A percentile compares a stretch with the other conserved stretches of the same genome.
Conservation (phyloP, 208 protist species). For the Wallacemonas collosoma region DNA sequence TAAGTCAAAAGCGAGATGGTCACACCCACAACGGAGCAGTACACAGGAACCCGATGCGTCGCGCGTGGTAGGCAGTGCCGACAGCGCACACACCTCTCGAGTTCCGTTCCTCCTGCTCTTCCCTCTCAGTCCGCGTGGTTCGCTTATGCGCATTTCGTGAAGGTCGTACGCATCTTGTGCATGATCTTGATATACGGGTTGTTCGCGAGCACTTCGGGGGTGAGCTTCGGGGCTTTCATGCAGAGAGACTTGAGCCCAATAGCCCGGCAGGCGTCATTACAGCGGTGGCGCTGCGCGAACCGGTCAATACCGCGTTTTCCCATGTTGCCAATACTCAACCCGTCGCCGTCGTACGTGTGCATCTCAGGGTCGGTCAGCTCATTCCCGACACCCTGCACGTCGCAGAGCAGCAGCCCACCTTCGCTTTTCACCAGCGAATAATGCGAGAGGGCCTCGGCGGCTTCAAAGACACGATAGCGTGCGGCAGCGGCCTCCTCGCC, state of each 20-base stretch:
- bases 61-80: too few relatives aligned
- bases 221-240: conserved; percentile 11
- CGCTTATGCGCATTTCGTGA: conserved; percentile 9
- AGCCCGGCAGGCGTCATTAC: conserved; percentile 55
- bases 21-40: neutral
- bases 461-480: conserved; percentile 45
- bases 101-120: conserved; percentile 6
- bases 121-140: conserved; percentile 5
- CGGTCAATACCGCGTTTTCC: conserved; percentile 55
- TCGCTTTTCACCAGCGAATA: conserved; percentile 60
- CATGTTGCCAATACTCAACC: conserved; percentile 72
- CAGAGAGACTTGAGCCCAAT: conserved; percentile 33
- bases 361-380: conserved; percentile 75
- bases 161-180: conserved; percentile 16
- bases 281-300: conserved; percentile 50
- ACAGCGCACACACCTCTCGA: too few relatives aligned
- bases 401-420: conserved; percentile 58
- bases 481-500: conserved; percentile 24
- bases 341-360: conserved; percentile 60
- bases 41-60: too few relatives aligned
- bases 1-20: conserved; percentile 11
- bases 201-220: conserved; percentile 18
- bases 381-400: conserved; percentile 69
- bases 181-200: conserved; percentile 17
- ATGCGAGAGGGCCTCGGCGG: conserved; percentile 82